phyloP scores from a whole-genome alignment of 1,284 basidiomycete genomes.

The Heterobasidion occidentale region DNA sequence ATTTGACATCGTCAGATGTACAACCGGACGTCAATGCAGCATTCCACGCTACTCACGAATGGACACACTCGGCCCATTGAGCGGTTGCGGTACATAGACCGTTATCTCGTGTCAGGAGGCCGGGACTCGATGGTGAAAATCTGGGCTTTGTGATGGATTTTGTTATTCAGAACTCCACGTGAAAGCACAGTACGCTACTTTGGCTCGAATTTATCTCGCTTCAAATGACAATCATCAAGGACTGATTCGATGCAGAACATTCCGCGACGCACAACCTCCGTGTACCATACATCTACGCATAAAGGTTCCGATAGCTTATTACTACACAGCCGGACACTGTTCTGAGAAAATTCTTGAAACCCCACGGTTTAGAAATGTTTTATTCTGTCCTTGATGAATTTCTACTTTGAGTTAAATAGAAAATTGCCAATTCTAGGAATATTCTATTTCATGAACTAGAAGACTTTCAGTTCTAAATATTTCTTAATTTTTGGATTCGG shows the following conservation, averaged over 20 bases:
- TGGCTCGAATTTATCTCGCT: neutral
- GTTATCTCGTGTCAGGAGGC: conserved; percentile 88
- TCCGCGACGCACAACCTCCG: neutral
- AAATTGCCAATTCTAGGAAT: too few relatives aligned
- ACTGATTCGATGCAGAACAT: neutral
- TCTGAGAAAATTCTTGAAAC: too few relatives aligned
- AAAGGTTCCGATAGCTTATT: too few relatives aligned
- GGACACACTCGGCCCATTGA: conserved; percentile 92
- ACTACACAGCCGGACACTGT: too few relatives aligned
- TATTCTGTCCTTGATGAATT: too few relatives aligned
- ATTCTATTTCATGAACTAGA: too few relatives aligned
- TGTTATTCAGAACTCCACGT: too few relatives aligned
- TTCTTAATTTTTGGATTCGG: too few relatives aligned
- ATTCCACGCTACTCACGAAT: conserved; percentile 79
- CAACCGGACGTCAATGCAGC: conserved; percentile 91
- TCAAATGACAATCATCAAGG: neutral
- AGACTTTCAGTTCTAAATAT: too few relatives aligned
- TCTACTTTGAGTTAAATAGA: too few relatives aligned
- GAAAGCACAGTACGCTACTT: too few relatives aligned
- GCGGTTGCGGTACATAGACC: conserved; percentile 91
- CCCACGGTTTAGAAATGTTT: too few relatives aligned
- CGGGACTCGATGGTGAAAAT: conserved; percentile 87
- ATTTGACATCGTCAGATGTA: conserved; percentile 55
- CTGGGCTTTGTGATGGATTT: conserved; percentile 71
- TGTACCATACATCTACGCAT: neutral